Conservation (phyloP, 2,329 filamentous ascomycete genomes). For the Ophiostoma sp. region DNA sequence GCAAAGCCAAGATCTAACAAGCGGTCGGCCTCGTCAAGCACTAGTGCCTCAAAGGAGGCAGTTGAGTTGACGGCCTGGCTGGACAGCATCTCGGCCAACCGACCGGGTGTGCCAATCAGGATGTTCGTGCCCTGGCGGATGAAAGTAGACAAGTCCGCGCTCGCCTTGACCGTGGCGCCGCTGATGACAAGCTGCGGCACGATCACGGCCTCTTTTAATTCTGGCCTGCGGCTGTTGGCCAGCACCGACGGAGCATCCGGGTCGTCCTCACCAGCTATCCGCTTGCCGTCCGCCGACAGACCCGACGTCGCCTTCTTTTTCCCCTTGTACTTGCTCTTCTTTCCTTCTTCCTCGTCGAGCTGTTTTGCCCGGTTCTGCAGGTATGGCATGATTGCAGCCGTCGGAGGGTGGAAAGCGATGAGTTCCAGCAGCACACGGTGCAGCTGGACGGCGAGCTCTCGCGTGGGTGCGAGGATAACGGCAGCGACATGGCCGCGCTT, state of each 20-base stretch:
- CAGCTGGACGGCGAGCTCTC: constrained; percentile 89
- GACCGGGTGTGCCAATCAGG: constrained; percentile 78
- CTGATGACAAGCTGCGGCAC: constrained; percentile 86
- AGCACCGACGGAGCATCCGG: constrained; percentile 10
- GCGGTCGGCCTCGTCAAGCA: constrained; percentile 91
- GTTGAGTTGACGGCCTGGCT: constrained; percentile 85
- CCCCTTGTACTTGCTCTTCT: constrained; percentile 45
- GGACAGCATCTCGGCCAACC: constrained; percentile 78
- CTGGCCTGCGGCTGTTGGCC: constrained; percentile 34
- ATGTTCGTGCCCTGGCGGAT: constrained; percentile 80
- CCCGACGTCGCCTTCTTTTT: constrained; percentile 16
- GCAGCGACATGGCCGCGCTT: constrained; percentile 87
- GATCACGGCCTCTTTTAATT: constrained; percentile 47
- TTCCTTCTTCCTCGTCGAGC: constrained; percentile 28
- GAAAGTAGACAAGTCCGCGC: constrained; percentile 82
- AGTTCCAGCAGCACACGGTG: constrained; percentile 72
- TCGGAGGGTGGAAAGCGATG: constrained; percentile 75
- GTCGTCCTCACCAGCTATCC: constrained; percentile 24
- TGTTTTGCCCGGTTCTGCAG: constrained; percentile 33
- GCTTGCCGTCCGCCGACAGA: constrained; percentile 24
- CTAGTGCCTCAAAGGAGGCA: constrained; percentile 83
- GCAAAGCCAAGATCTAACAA: constrained; percentile 92
- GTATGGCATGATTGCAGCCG: constrained; percentile 57
- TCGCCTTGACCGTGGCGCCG: constrained; percentile 63
- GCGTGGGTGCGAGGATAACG: constrained; percentile 87